phyloP scores from a whole-genome alignment of 805 yeast species.

The Metschnikowia corniflorae region DNA sequence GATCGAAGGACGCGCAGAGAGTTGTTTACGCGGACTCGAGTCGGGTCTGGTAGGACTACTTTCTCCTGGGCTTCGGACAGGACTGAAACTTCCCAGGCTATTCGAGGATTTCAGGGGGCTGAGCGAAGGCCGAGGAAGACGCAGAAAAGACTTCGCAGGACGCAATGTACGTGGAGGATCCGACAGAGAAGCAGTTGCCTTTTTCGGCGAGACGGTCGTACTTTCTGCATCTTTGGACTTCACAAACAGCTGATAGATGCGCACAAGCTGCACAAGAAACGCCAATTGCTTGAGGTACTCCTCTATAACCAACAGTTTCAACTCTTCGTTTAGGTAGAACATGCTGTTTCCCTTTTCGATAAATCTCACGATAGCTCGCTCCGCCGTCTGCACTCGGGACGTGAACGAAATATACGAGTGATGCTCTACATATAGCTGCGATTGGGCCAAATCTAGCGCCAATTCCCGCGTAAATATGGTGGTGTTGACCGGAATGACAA shows the following conservation, averaged over 20 bases:
- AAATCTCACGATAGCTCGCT: slow-evolving; percentile 22
- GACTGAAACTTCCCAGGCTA: slow-evolving; percentile 1
- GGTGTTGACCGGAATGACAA: slow-evolving; percentile 19
- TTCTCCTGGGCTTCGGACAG: background rate
- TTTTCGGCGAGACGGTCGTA: slow-evolving; percentile 6
- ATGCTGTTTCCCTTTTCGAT: background rate
- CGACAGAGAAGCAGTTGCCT: background rate
- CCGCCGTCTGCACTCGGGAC: slow-evolving; percentile 37
- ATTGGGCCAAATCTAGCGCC: slow-evolving; percentile 34
- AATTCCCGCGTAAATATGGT: slow-evolving; percentile 17
- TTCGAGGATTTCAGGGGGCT: slow-evolving; percentile 7
- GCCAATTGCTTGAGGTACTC: slow-evolving; percentile 51
- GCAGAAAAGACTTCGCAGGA: slow-evolving; percentile 6
- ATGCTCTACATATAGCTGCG: slow-evolving; percentile 60
- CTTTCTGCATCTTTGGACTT: slow-evolving; percentile 11
- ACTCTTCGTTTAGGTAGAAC: slow-evolving; percentile 25
- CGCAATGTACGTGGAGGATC: slow-evolving; percentile 3
- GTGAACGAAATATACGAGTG: slow-evolving; percentile 32
- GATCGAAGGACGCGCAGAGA: slow-evolving; percentile 22
- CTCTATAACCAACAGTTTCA: slow-evolving; percentile 42
- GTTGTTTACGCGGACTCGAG: slow-evolving; percentile 6
- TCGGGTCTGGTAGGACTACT: background rate
- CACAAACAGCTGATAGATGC: slow-evolving; percentile 47
- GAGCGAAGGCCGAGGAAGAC: slow-evolving; percentile 6
- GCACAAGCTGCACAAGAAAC: slow-evolving; percentile 59